phyloP scores from a whole-genome alignment of 805 yeast genomes.

The Starmerella vaccinii region DNA sequence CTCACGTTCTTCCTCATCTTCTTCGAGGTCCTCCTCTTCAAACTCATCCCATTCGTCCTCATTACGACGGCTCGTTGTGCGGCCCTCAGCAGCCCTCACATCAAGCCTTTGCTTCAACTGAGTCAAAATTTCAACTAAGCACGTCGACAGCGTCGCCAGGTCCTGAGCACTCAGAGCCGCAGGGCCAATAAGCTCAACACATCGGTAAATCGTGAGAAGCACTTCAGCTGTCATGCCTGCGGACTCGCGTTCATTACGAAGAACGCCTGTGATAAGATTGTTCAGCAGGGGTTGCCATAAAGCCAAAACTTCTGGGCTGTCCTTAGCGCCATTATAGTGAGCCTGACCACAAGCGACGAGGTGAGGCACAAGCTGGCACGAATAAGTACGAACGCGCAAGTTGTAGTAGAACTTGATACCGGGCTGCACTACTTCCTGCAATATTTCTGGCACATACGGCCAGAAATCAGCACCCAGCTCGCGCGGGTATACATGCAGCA shows the following conservation, averaged over 20 bases:
- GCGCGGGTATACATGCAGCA: slow-evolving; percentile 73
- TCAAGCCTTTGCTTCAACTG: slow-evolving; percentile 63
- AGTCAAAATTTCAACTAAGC: slow-evolving; percentile 49
- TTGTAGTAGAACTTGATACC: slow-evolving; percentile 84
- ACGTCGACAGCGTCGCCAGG: slow-evolving; percentile 45
- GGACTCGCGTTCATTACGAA: slow-evolving; percentile 62
- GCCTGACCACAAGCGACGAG: slow-evolving; percentile 54
- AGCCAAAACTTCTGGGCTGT: slow-evolving; percentile 44
- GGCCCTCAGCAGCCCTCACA: slow-evolving; percentile 32
- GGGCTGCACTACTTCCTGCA: slow-evolving; percentile 72
- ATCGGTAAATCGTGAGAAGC: slow-evolving; percentile 59
- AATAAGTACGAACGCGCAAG: slow-evolving; percentile 88
- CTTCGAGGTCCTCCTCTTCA: slow-evolving; percentile 75
- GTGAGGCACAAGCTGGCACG: slow-evolving; percentile 74
- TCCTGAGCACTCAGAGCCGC: slow-evolving; percentile 41
- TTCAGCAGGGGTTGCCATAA: slow-evolving; percentile 64
- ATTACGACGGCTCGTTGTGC: slow-evolving; percentile 16
- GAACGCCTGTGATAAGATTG: slow-evolving; percentile 50
- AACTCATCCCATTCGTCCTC: slow-evolving; percentile 44
- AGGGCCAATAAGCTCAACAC: slow-evolving; percentile 58
- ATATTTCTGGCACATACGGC: slow-evolving; percentile 70
- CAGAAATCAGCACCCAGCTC: slow-evolving; percentile 72
- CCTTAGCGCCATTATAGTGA: slow-evolving; percentile 37
- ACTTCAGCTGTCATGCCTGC: slow-evolving; percentile 72
- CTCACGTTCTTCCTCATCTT: slow-evolving; percentile 69